Percentiles rank a stretch among this genome's conserved stretches.
Evolutionary conservation across 228 moss, liverwort and hornwort genomes (phyloP).

Genomic region (Sphagnum fallax): DNA sequence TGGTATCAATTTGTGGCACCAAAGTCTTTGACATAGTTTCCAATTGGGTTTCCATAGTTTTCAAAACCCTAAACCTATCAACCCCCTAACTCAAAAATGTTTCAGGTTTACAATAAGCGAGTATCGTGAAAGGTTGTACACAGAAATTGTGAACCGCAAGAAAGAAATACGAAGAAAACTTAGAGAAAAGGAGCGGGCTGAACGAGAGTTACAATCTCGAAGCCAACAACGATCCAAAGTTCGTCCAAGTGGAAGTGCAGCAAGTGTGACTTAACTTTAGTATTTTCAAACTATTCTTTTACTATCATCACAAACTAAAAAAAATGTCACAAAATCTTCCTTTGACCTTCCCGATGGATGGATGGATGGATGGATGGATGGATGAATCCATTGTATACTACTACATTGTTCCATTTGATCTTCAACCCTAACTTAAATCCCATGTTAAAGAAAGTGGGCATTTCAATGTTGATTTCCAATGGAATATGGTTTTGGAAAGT

Average conservation of each 20-base stretch:
- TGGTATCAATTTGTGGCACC: not conserved
- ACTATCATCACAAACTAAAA: no score
- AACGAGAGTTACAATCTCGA: conserved; percentile 44
- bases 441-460: no score
- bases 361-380: no score
- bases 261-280: conserved; percentile 23
- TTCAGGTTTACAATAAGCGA: conserved; percentile 77
- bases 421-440: no score
- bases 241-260: conserved; percentile 37
- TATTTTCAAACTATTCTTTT: conserved; percentile 17
- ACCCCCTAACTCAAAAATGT: no score
- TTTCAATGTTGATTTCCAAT: no score
- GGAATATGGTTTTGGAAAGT: no score
- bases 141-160: conserved; percentile 73
- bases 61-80: not conserved
- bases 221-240: conserved; percentile 52
- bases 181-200: conserved; percentile 59
- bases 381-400: no score
- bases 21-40: not conserved
- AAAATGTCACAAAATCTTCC: no score
- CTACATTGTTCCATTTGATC: no score
- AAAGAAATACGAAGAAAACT: conserved; percentile 75
- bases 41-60: not conserved
- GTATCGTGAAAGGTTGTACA: conserved; percentile 74
- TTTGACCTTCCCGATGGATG: no score